Percentiles rank a stretch among this genome's conserved stretches.
Conservation (phyloP, 169 alveolate genomes). For the Theileria luwenshuni region DNA sequence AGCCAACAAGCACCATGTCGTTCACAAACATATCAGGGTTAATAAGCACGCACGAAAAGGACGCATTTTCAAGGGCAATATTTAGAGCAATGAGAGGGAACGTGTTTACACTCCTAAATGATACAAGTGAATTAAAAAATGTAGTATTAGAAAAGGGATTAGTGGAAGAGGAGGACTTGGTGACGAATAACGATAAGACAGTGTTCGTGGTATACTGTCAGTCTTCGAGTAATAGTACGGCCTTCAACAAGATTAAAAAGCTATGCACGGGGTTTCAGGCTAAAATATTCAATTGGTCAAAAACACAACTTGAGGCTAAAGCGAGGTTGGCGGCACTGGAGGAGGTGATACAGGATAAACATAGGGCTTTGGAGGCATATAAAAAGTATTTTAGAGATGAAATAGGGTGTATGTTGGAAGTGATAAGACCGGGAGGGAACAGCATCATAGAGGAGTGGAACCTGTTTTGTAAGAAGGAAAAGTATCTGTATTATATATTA, state of each 20-base stretch:
- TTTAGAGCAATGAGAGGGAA: slow-evolving; percentile 97
- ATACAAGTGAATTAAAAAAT: slow-evolving; percentile 76
- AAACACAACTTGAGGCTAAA: slow-evolving; percentile 70
- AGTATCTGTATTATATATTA: slow-evolving; percentile 88
- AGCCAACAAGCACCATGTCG: slow-evolving; percentile 65
- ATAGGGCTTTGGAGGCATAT: slow-evolving; percentile 87
- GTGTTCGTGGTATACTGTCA: slow-evolving; percentile 93
- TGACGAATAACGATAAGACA: slow-evolving; percentile 69
- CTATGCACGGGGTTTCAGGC: slow-evolving; percentile 91
- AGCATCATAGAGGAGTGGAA: slow-evolving; percentile 91
- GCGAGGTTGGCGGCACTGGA: slow-evolving; percentile 76
- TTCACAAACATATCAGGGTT: slow-evolving; percentile 91
- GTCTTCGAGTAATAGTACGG: slow-evolving; percentile 82
- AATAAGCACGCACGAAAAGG: slow-evolving; percentile 87
- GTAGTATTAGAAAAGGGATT: slow-evolving; percentile 65
- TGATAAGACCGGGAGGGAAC: slow-evolving; percentile 83
- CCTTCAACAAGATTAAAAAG: slow-evolving; percentile 87
- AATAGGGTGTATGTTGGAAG: slow-evolving; percentile 82
- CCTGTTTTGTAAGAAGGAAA: slow-evolving; percentile 92
- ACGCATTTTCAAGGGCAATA: slow-evolving; percentile 91
- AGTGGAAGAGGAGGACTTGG: slow-evolving; percentile 54
- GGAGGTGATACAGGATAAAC: slow-evolving; percentile 84
- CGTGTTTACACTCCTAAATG: slow-evolving; percentile 89
- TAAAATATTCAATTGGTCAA: slow-evolving; percentile 85
- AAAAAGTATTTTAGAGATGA: slow-evolving; percentile 86